Percentiles rank a stretch among this genome's conserved stretches.
Evolutionary conservation across 805 yeast genomes (phyloP).

Genomic region (Grigorovia yakushimaensis): DNA sequence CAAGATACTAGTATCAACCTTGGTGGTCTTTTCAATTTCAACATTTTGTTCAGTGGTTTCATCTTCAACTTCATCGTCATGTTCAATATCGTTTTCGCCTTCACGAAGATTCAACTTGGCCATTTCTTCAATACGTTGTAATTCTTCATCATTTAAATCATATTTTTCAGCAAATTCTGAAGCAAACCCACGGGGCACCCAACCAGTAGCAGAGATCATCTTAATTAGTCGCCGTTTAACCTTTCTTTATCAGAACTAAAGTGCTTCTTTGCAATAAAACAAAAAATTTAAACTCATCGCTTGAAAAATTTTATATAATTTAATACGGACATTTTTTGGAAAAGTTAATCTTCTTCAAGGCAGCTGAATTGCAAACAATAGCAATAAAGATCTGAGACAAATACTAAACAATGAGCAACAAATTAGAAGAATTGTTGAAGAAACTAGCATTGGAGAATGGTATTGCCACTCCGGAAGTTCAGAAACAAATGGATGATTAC

Average conservation of each 20-base stretch:
- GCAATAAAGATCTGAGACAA: neutral
- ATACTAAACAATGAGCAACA: conserved; percentile 8
- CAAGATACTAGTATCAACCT: conserved; percentile 15
- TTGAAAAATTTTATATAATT: conserved; percentile 3
- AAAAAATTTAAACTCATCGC: conserved; percentile 2
- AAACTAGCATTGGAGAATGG: conserved; percentile 30
- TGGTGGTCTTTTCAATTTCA: conserved; percentile 2
- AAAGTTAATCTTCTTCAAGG: neutral
- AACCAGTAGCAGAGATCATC: conserved; percentile 85
- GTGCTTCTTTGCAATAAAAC: no score
- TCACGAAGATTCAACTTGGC: conserved; percentile 76
- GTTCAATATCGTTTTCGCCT: conserved; percentile 52
- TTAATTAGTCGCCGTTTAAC: neutral
- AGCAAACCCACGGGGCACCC: conserved; percentile 97
- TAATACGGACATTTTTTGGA: neutral
- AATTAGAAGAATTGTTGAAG: conserved; percentile 43
- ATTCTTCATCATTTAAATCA: conserved; percentile 82
- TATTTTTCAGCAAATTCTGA: conserved; percentile 86
- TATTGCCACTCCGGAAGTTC: conserved; percentile 23
- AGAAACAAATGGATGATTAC: conserved; percentile 75
- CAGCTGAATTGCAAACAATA: neutral
- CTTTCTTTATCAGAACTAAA: neutral
- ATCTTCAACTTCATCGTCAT: conserved; percentile 22
- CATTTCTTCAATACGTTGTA: conserved; percentile 79
- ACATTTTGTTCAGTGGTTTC: conserved; percentile 25